Percentiles rank a stretch among this genome's conserved stretches.
These are phyloP conservation scores for Eimeria brunetti DNA, from an alignment of 169 alveolate genomes.

Conservation along the genomic window DNA sequence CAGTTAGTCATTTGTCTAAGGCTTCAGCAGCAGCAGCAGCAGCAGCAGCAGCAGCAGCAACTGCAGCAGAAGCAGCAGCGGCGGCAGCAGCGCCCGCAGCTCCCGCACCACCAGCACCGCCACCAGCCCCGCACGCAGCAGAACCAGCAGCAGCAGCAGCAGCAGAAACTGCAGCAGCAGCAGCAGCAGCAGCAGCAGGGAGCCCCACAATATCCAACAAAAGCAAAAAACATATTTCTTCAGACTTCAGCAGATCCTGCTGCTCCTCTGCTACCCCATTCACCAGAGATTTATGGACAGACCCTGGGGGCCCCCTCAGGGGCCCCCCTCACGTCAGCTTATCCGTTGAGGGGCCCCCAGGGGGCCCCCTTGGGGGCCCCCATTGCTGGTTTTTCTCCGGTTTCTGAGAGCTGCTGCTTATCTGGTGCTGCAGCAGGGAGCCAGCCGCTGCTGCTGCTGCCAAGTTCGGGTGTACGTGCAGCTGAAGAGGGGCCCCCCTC, in stretches of 20 bases:
- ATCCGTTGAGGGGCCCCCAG: not conserved
- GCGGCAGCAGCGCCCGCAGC: not conserved
- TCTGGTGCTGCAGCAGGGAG: not conserved
- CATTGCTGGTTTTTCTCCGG: not conserved
- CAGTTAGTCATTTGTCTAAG: slow-evolving; percentile 23
- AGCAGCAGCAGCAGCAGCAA: not conserved
- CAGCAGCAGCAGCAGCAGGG: no score
- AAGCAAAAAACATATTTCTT: not conserved
- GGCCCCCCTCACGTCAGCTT: not conserved
- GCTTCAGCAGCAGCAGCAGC: not conserved
- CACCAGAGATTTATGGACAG: not conserved
- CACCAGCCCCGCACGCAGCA: no score
- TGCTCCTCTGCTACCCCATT: slow-evolving; percentile 44
- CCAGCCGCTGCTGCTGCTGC: slow-evolving; percentile 31
- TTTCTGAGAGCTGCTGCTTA: not conserved
- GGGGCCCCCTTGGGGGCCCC: not conserved
- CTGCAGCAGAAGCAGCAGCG: not conserved
- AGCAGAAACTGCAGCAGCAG: no score
- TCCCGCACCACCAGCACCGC: no score
- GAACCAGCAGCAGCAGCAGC: no score
- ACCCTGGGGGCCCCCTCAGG: slow-evolving; percentile 32
- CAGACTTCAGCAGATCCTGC: slow-evolving; percentile 39
- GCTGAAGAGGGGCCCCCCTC: not conserved
- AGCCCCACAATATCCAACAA: not conserved
- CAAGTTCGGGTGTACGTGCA: not conserved